These are phyloP conservation scores for Sequoia sempervirens DNA, from an alignment of 75 land plant species.

Conservation along the genomic window DNA sequence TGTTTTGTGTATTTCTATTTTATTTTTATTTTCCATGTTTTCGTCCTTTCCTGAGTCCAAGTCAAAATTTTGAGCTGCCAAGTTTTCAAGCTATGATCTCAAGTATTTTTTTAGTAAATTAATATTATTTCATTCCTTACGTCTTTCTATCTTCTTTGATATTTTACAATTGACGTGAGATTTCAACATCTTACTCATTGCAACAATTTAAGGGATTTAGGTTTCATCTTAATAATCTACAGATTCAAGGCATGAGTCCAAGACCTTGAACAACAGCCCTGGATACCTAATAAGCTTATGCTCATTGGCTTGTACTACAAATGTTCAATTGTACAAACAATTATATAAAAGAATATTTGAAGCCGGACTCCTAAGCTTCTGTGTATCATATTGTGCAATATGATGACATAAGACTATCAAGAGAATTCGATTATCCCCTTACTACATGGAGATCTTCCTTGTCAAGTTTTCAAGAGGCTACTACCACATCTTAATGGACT, in stretches of 20 bases:
- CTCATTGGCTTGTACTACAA: background rate
- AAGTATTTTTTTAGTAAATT: background rate
- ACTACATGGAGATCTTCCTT: background rate
- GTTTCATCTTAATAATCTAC: background rate
- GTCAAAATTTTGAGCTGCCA: no score
- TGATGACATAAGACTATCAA: background rate
- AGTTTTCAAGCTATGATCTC: no score
- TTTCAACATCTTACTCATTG: background rate
- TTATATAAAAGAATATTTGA: background rate
- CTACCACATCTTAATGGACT: background rate
- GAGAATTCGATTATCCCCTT: background rate
- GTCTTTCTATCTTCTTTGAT: background rate
- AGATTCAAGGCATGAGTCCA: background rate
- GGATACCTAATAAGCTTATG: background rate
- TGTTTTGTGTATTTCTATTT: no score
- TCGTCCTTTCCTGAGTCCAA: no score
- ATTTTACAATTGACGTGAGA: background rate
- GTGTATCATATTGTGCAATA: background rate
- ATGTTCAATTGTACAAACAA: background rate
- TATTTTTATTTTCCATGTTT: no score
- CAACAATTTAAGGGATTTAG: background rate
- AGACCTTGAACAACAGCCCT: background rate
- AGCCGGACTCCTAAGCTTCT: background rate
- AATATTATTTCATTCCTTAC: background rate
- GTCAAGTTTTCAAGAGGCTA: background rate